Conservation (phyloP, 164 flowering plant genomes). For the Warburgia ugandensis region DNA sequence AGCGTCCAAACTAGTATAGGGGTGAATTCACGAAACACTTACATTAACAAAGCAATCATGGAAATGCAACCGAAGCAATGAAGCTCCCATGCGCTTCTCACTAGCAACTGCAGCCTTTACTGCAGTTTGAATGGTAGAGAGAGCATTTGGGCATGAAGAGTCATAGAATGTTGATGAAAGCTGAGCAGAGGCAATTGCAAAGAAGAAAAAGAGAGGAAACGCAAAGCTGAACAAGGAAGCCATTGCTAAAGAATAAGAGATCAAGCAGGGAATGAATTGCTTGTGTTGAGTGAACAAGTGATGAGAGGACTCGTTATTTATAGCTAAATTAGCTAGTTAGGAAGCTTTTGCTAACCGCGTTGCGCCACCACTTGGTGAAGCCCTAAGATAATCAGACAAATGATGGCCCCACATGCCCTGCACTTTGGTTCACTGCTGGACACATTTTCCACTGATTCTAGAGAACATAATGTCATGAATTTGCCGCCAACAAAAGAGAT, state of each 20-base stretch:
- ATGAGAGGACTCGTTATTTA: no score
- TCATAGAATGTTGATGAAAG: constrained; percentile 10
- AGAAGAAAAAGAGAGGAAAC: background rate
- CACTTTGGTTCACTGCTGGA: no score
- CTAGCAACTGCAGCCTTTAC: constrained; percentile 8
- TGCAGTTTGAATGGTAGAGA: constrained; percentile 11
- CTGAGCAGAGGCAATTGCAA: constrained; percentile 1
- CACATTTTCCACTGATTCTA: no score
- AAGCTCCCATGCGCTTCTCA: constrained; percentile 17
- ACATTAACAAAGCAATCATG: constrained; percentile 23
- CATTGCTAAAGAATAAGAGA: background rate
- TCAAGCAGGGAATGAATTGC: background rate
- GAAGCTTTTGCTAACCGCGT: no score
- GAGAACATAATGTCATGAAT: no score
- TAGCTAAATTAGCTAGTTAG: no score
- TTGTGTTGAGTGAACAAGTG: background rate
- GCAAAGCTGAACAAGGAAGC: constrained; percentile 2
- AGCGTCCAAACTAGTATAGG: no score
- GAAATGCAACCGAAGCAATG: constrained; percentile 16
- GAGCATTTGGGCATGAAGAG: constrained; percentile 11
- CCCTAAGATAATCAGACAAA: no score
- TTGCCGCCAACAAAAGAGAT: no score
- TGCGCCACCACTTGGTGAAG: no score
- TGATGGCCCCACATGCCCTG: no score
- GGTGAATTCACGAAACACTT: background rate